phyloP scores from a whole-genome alignment of 108 stramenopile genomes.

The Pseudonitzschia pungens region DNA sequence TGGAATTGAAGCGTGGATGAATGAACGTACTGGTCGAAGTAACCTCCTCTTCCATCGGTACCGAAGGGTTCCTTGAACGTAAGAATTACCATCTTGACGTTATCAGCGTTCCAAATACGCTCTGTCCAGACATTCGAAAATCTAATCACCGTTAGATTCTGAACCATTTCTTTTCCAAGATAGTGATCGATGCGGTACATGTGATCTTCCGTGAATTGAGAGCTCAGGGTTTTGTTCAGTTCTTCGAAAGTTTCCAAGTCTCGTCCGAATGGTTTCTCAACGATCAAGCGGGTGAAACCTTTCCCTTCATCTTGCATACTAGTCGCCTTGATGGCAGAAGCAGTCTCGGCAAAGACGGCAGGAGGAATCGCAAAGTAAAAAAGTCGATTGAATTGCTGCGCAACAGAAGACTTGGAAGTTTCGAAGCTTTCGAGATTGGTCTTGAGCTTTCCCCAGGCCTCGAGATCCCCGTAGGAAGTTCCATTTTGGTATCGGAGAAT shows the following conservation, averaged over 20 bases:
- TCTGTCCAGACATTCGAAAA: slow-evolving; percentile 95
- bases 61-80: slow-evolving; percentile 90
- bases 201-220: slow-evolving; percentile 84
- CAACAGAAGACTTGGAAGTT: slow-evolving; percentile 2
- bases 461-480: slow-evolving; percentile 74
- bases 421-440: slow-evolving; percentile 19
- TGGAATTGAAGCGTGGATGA: background rate
- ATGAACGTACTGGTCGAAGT: slow-evolving; percentile 68
- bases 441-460: slow-evolving; percentile 50
- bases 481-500: slow-evolving; percentile 77
- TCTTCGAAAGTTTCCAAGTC: slow-evolving; percentile 85
- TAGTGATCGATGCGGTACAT: slow-evolving; percentile 98
- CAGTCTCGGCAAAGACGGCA: slow-evolving; percentile 90
- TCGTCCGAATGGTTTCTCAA: slow-evolving; percentile 98
- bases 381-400: slow-evolving; percentile 57
- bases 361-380: slow-evolving; percentile 99
- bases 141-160: slow-evolving; percentile 88
- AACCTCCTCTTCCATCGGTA: slow-evolving; percentile 92
- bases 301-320: slow-evolving; percentile 64
- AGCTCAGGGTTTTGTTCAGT: slow-evolving; percentile 55
- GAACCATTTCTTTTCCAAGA: slow-evolving; percentile 99
- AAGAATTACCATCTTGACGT: slow-evolving; percentile 71
- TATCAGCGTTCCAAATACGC: slow-evolving; percentile 78
- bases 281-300: slow-evolving; percentile 91
- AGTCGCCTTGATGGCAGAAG: slow-evolving; percentile 65